Evolutionary conservation across 179 eudicot genomes (phyloP).

Genomic region (Beta lomatogona): DNA sequence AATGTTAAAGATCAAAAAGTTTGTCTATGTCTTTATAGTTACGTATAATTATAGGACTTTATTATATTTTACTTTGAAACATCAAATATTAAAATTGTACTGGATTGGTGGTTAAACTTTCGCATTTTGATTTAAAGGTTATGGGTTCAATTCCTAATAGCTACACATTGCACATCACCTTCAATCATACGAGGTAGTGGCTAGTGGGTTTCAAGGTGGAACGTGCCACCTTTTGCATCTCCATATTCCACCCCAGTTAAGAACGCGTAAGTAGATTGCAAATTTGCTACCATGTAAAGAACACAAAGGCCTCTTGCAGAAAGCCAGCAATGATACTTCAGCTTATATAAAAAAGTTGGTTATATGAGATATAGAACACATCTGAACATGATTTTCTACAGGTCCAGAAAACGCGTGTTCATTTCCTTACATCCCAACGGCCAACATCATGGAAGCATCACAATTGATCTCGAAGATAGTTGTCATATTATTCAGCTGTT

Average conservation of each 20-base stretch:
- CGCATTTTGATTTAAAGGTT: too few species aligned
- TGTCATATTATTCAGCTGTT: neutral
- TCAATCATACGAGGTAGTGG: too few species aligned
- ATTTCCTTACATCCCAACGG: neutral
- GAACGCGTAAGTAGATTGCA: neutral
- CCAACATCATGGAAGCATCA: neutral
- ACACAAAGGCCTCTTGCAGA: neutral
- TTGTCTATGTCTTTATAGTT: too few species aligned
- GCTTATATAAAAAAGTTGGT: neutral
- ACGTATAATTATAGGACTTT: too few species aligned
- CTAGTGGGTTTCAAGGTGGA: too few species aligned
- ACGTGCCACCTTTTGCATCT: too few species aligned
- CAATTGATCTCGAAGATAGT: neutral
- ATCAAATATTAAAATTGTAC: too few species aligned
- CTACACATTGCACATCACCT: too few species aligned
- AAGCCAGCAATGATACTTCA: neutral
- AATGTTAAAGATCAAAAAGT: too few species aligned
- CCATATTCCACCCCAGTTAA: neutral
- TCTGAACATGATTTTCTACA: neutral
- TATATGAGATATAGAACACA: neutral
- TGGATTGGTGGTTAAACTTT: too few species aligned
- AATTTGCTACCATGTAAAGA: neutral
- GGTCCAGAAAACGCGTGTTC: neutral
- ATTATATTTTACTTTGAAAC: too few species aligned
- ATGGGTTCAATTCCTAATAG: too few species aligned